Base-by-base conservation (phyloP, 1,284 basidiomycete species). In the Xerocomus nothofagi region DNA sequence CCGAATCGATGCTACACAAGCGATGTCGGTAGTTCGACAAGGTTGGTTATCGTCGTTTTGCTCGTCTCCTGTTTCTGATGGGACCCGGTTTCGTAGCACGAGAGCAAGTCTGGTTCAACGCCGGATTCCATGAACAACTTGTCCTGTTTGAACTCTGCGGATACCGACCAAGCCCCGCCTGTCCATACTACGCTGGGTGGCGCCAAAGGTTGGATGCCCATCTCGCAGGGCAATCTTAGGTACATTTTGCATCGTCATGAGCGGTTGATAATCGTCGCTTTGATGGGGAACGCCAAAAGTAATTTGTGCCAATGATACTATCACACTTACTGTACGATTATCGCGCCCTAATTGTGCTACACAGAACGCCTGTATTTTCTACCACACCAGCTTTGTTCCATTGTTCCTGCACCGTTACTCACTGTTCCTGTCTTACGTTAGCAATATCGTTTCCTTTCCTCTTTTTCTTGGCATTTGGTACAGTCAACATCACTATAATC, bases 101-200 rank as follows among this genome's bases (percentile, higher is more conserved):
- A 45, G 83, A 87, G 64, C 85, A 89, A 62, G 85, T 88, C 36
- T 88, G 88, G 86, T 78, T 81, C 43, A 87, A 83, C 56, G 78
- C 82, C 12, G 87, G 88, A 37, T 90, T 91, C 67, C 77, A 85
- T 54, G 84, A 89, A 67, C 87, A 90, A 61, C 76, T 90, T 27
- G 82, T 87, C 24, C 70, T 91, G 43, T 91, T 87, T 52, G 84
- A 85, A 61, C 73, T 89, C 29, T 91, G 88, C 65, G 73, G 77
- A 60, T 91, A 89, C 52, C 72, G 73, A 24, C 87, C 88, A 7
- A 77, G 75, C 21, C 74, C 74, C 3, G 65, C 71, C 15, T 80
- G 84, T 55, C 86, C 85, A 2, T 82, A 86, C 49, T 90, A 90
- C 61, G 63, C 71, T 44, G 81, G 77, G 51, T 90, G 87, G 87